Evolutionary conservation across 257 asterid species (phyloP).

Genomic region (Asclepias syriaca): DNA sequence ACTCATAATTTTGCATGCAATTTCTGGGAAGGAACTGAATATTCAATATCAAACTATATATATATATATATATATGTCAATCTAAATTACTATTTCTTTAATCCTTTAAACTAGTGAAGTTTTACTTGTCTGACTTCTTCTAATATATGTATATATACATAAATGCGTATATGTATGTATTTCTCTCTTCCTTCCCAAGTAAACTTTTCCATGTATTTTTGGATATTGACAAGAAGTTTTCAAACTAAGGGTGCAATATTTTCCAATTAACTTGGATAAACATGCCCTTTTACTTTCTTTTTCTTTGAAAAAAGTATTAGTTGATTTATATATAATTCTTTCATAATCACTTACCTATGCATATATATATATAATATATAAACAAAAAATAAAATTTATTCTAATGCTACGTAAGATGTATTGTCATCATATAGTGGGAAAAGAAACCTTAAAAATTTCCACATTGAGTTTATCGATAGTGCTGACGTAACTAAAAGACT

Average conservation of each 20-base stretch:
- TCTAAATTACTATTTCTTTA: not conserved
- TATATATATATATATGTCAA: not conserved
- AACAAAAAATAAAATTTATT: too few species aligned
- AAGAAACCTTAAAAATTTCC: not conserved
- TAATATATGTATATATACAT: not conserved
- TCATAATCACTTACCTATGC: too few species aligned
- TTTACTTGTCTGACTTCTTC: not conserved
- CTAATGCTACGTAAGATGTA: not conserved
- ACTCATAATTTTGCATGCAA: slow-evolving; percentile 8
- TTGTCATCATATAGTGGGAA: not conserved
- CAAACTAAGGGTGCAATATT: not conserved
- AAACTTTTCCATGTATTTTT: not conserved
- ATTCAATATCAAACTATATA: not conserved
- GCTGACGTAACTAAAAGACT: slow-evolving; percentile 5
- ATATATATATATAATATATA: too few species aligned
- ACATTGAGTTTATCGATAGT: slow-evolving; percentile 6
- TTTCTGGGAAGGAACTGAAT: not conserved
- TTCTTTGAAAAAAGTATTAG: too few species aligned
- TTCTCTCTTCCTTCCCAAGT: not conserved
- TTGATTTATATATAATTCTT: too few species aligned
- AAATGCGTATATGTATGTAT: too few species aligned
- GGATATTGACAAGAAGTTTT: not conserved
- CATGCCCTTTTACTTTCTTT: not conserved
- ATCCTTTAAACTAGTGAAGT: not conserved
- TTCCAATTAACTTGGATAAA: not conserved